Base-by-base conservation (phyloP, 2,329 filamentous ascomycete species). In the Beauveria varroae region DNA sequence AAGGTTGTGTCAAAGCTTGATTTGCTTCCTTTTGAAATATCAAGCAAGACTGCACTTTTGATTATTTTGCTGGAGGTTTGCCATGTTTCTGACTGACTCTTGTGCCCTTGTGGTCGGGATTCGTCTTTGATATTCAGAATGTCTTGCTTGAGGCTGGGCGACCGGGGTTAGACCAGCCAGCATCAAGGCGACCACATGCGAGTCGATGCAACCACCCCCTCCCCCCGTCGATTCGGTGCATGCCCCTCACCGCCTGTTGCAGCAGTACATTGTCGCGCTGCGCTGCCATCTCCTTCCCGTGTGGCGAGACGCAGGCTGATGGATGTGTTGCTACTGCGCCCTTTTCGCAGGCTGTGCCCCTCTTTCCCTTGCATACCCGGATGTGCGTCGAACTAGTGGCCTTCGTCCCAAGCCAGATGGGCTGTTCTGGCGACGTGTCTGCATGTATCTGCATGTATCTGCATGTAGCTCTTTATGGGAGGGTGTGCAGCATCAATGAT, bases 341-440 rank as follows among this genome's bases (percentile, higher is more conserved):
- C 37, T 59, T 28, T 34, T n/a, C 14, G 28, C 26, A 20, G 30
- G 12, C 30, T 40, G 28, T 28, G 49, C 57, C 57, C 57, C 57
- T 59, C 57, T 59, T 59, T 61, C 59, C 59, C 51, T 61, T 61
- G 59, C 59, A 61, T 61, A 61, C 59, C 59, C 59, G 52, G 24
- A 20, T 61, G 59, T 61, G 59, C 59, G 52, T 61, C 34, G 22
- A 49, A 40, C 57, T 44, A 52, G 47, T 44, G 47, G 57, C 44
- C 24, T 59, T 44, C 46, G 20, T 50, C 47, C 56, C 44, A 58
- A 58, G 56, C 56, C 54, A 46, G 43, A 57, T 57, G 54, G 54
- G 41, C 54, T 47, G 54, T 57, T 55, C 44, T 40, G 44, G 47
- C 3, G 28, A 47, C 28, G 14, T 22, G 16, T 57, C n/a, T 47